These are phyloP conservation scores for Henningerozyma blattae DNA, from an alignment of 805 yeast species.

Conservation along the genomic window DNA sequence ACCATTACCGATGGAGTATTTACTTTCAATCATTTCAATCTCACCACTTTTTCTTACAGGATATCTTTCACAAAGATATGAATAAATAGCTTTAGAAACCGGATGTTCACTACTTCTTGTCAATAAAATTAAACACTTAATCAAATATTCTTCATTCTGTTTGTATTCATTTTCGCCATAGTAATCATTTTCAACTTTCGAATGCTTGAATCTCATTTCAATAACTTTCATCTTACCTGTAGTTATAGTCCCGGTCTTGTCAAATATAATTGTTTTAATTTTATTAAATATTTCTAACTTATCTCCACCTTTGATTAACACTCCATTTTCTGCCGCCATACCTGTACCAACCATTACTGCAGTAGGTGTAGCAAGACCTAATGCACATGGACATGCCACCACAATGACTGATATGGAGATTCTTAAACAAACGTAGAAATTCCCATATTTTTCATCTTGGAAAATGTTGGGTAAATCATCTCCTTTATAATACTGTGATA, in stretches of 20 bases:
- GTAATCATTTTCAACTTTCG: constrained; percentile 3
- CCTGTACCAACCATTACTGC: constrained; percentile 99
- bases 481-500: constrained; percentile 18
- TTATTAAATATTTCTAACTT: constrained; percentile 62
- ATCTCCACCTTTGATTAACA: constrained; percentile 87
- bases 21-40: constrained; percentile 13
- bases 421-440: constrained; percentile 55
- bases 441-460: constrained; percentile 33
- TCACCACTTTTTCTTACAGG: background rate
- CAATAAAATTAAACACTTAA: constrained; percentile 9
- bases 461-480: constrained; percentile 39
- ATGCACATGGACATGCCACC: constrained; percentile 97
- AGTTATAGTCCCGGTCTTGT: constrained; percentile 93
- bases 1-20: constrained; percentile 30
- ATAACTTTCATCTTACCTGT: constrained; percentile 59
- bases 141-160: constrained; percentile 12
- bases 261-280: constrained; percentile 63
- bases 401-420: constrained; percentile 86
- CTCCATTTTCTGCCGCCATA: constrained; percentile 82
- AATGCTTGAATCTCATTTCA: too few relatives aligned
- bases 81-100: constrained; percentile 58
- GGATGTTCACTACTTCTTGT: constrained; percentile 73
- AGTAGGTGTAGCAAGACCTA: constrained; percentile 96
- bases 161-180: constrained; percentile 37
- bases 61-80: constrained; percentile 19